These are phyloP conservation scores for Nyctanthes arbortristis DNA, from an alignment of 257 asterid species.

Conservation along the genomic window DNA sequence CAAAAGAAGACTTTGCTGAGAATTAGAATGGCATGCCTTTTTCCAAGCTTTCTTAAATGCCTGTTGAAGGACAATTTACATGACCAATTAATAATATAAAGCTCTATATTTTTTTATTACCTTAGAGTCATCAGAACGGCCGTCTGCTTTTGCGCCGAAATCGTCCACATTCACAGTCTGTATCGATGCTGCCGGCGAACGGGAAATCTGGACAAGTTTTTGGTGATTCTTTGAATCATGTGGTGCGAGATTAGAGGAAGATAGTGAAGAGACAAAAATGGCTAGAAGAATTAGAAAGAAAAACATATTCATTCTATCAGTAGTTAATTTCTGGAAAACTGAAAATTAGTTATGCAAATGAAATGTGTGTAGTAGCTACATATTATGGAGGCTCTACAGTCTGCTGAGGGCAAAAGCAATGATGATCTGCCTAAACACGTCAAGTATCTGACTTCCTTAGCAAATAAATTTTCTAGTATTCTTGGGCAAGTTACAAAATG, in stretches of 20 bases:
- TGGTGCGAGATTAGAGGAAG: background rate
- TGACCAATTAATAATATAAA: background rate
- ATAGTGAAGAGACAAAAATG: slow-evolving; percentile 12
- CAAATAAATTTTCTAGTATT: no score
- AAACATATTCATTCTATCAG: slow-evolving; percentile 11
- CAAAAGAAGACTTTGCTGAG: slow-evolving; percentile 32
- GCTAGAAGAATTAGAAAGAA: slow-evolving; percentile 16
- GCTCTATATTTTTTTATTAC: background rate
- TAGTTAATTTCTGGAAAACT: no score
- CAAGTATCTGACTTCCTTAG: no score
- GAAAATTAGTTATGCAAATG: no score
- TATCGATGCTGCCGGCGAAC: background rate
- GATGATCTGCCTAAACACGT: no score
- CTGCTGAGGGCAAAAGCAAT: no score
- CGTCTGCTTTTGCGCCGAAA: slow-evolving; percentile 81
- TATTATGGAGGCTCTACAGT: no score
- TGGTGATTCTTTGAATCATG: no score
- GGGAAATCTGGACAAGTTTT: no score
- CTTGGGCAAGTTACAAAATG: no score
- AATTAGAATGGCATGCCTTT: slow-evolving; percentile 57
- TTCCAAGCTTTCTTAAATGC: slow-evolving; percentile 82
- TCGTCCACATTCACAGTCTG: slow-evolving; percentile 45
- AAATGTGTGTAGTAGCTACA: no score
- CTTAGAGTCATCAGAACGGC: slow-evolving; percentile 48
- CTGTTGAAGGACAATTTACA: slow-evolving; percentile 46